Conservation (phyloP, 495 filamentous ascomycete species). For the Lasiosphaeria ovina region DNA sequence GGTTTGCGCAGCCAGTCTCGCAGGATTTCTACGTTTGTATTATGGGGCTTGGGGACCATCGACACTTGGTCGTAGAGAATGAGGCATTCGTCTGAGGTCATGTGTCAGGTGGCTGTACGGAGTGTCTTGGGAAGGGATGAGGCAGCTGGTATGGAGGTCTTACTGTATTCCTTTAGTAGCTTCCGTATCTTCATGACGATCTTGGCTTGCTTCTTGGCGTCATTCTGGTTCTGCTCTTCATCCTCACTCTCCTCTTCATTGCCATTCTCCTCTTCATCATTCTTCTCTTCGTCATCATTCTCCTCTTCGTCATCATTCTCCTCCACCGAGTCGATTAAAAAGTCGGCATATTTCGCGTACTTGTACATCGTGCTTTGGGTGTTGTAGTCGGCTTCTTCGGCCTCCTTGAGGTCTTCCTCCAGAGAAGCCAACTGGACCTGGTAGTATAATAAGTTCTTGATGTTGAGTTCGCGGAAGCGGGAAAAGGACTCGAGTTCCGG, state of each 20-base stretch:
- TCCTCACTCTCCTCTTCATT: background rate
- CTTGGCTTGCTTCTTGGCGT: background rate
- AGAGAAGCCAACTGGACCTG: slow-evolving; percentile 22
- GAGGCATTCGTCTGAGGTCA: background rate
- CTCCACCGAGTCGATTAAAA: no score
- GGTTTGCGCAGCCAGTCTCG: no score
- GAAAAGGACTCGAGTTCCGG: slow-evolving; percentile 26
- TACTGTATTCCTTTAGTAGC: background rate
- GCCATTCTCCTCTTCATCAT: background rate
- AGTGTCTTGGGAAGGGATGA: background rate
- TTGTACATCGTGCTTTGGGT: background rate
- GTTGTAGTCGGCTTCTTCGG: background rate
- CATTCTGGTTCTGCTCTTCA: background rate
- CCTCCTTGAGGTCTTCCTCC: slow-evolving; percentile 4
- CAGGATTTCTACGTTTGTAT: no score
- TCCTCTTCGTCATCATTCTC: no score
- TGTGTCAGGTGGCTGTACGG: no score
- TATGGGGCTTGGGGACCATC: no score
- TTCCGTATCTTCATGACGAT: background rate
- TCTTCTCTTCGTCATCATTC: background rate
- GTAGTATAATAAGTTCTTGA: slow-evolving; percentile 35
- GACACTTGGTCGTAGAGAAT: no score
- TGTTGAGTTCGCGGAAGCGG: slow-evolving; percentile 28
- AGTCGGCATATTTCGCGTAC: background rate
- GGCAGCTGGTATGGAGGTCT: background rate